These are phyloP conservation scores for Eurotiales sp. DNA, from an alignment of 2,329 filamentous ascomycete species.

Conservation along the genomic window DNA sequence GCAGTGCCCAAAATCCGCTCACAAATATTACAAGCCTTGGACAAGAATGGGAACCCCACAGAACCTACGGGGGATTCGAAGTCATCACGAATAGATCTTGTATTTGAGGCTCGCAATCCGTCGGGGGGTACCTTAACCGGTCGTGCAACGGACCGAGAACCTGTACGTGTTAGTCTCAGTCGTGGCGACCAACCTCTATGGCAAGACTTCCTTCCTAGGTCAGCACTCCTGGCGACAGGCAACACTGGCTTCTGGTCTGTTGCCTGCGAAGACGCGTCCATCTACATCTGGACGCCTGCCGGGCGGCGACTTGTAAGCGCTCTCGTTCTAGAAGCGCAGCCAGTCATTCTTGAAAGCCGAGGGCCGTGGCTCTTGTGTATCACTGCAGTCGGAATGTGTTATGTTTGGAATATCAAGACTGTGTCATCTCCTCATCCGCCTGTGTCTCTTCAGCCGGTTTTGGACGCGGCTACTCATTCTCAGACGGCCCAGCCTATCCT, in stretches of 20 bases:
- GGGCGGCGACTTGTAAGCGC: slow-evolving; percentile 82
- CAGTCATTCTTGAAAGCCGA: slow-evolving; percentile 87
- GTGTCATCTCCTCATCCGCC: slow-evolving; percentile 84
- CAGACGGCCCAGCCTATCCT: slow-evolving; percentile 74
- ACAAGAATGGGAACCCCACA: slow-evolving; percentile 48
- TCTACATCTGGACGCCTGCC: slow-evolving; percentile 90
- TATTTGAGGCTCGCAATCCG: slow-evolving; percentile 88
- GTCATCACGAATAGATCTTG: slow-evolving; percentile 62
- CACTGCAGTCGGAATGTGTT: slow-evolving; percentile 79
- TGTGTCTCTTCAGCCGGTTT: slow-evolving; percentile 78
- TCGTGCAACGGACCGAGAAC: slow-evolving; percentile 66
- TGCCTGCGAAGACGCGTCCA: slow-evolving; percentile 84
- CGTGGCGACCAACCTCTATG: slow-evolving; percentile 78
- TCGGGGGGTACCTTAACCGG: slow-evolving; percentile 56
- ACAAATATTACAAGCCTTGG: slow-evolving; percentile 77
- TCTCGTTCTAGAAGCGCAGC: slow-evolving; percentile 83
- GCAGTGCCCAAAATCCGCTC: slow-evolving; percentile 82
- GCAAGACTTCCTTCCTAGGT: slow-evolving; percentile 87
- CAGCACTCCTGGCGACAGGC: slow-evolving; percentile 85
- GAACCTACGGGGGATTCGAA: slow-evolving; percentile 36
- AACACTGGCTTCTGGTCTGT: slow-evolving; percentile 89
- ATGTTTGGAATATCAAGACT: slow-evolving; percentile 89
- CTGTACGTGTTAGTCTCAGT: slow-evolving; percentile 75
- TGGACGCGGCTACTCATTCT: slow-evolving; percentile 79
- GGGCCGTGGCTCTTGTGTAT: slow-evolving; percentile 88